Base-by-base conservation (phyloP, 176 grass and related monocot species). In the Stipa capillata region DNA sequence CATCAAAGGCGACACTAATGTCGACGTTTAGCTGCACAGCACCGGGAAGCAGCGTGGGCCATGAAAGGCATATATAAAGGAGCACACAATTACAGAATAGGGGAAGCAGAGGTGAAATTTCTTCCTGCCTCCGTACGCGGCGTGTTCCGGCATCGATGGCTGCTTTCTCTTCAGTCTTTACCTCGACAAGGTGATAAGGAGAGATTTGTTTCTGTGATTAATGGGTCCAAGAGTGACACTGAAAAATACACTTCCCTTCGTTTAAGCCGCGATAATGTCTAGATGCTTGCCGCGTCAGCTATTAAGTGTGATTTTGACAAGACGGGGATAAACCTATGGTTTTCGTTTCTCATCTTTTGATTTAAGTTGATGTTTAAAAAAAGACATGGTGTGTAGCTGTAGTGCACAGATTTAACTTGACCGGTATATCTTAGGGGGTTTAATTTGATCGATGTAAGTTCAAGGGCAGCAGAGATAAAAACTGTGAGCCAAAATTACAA, bases 31-130 rank as follows among this genome's bases (percentile, higher is more conserved):
- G 37, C 73, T 44, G 73, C 73, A 60, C 39, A 43, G 54, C 73
- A 32, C 73, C 73, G 54, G 37, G n/a, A n/a, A n/a, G n/a, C 25
- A 2, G 67, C 39, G 73, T 60, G 54, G 73, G 73, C 73, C 73
- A 43, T 10, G 34, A 75, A 70, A 70, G 66, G 25, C 42, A n/a
- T n/a, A 48, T 42, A 0, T 47, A 70, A 45, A 70, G 20, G 42
- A 25, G 42, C 66, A 20, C 0, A n/a, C n/a, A n/a, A 60, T 60
- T 18, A 25, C 20, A n/a, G 25, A 12, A 25, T 8, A 31, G 42
- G 45, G 42, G 7, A 44, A 41, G 65, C 65, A 27, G 63, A 27
- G 40, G 25, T 7, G 36, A 11, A 5, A 35, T 40, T 13, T 40
- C 1, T 41, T 41, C n/a, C n/a, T 14, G 0, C 36, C 36, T 14